phyloP scores from a whole-genome alignment of 2,329 filamentous ascomycete genomes.

The Neocatenulostroma microsporum region DNA sequence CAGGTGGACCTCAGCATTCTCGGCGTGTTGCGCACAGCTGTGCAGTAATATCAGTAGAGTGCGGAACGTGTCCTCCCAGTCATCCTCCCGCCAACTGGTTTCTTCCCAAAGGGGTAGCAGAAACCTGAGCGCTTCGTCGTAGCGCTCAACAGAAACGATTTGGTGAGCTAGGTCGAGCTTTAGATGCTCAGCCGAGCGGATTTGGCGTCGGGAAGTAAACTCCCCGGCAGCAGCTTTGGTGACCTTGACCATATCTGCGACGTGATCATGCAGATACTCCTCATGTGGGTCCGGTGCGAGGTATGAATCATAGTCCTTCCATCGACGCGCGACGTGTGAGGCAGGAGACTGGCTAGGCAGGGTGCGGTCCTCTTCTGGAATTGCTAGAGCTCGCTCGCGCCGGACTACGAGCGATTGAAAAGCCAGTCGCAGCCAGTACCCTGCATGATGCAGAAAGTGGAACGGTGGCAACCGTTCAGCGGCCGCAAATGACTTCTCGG shows the following conservation, averaged over 20 bases:
- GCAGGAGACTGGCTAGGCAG: slow-evolving; percentile 49
- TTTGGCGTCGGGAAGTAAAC: slow-evolving; percentile 47
- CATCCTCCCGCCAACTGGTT: slow-evolving; percentile 51
- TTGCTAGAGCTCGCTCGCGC: slow-evolving; percentile 45
- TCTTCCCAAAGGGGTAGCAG: slow-evolving; percentile 49
- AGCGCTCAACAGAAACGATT: slow-evolving; percentile 43
- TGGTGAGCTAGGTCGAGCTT: slow-evolving; percentile 50
- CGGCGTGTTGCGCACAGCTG: slow-evolving; percentile 39
- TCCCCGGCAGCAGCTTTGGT: slow-evolving; percentile 39
- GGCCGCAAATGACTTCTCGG: slow-evolving; percentile 45
- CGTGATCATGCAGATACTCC: slow-evolving; percentile 47
- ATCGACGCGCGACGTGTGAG: slow-evolving; percentile 47
- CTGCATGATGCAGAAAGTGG: slow-evolving; percentile 54
- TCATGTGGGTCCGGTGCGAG: slow-evolving; percentile 52
- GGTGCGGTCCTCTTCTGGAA: slow-evolving; percentile 52
- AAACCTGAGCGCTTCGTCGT: slow-evolving; percentile 44
- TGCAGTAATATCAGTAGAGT: slow-evolving; percentile 48
- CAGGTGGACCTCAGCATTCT: slow-evolving; percentile 43
- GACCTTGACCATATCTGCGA: slow-evolving; percentile 43
- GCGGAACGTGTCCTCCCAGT: slow-evolving; percentile 52
- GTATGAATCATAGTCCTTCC: slow-evolving; percentile 52
- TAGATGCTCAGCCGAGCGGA: slow-evolving; percentile 48
- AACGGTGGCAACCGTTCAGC: slow-evolving; percentile 49
- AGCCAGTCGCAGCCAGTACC: slow-evolving; percentile 53
- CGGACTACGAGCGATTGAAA: slow-evolving; percentile 46